A percentile compares a stretch with the other conserved stretches of the same genome.
These are phyloP conservation scores for Ceratocystis smalleyi DNA, from an alignment of 2,329 filamentous ascomycete genomes.

Conservation along the genomic window DNA sequence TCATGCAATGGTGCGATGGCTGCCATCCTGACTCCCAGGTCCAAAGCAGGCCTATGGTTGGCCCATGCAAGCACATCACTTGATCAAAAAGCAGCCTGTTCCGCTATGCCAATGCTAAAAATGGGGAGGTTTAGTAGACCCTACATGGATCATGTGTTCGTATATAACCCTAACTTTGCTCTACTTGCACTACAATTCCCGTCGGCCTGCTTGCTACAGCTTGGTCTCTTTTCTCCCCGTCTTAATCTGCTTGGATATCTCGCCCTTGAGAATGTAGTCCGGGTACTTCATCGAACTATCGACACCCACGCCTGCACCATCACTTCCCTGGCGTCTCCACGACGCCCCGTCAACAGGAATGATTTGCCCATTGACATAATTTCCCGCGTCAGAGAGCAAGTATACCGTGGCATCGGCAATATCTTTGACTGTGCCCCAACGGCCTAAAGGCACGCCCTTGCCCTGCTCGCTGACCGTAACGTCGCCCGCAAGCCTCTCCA, in stretches of 20 bases:
- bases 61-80: slow-evolving; percentile 1
- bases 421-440: slow-evolving; percentile 67
- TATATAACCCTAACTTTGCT: neutral
- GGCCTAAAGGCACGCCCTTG: slow-evolving; percentile 50
- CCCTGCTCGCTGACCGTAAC: neutral
- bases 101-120: neutral
- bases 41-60: neutral
- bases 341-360: slow-evolving; percentile 56
- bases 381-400: slow-evolving; percentile 70
- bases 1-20: neutral
- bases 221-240: slow-evolving; percentile 27
- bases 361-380: slow-evolving; percentile 70
- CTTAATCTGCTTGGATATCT: slow-evolving; percentile 25
- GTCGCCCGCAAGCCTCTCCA: slow-evolving; percentile 43
- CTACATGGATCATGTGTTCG: neutral
- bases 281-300: slow-evolving; percentile 38
- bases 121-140: neutral
- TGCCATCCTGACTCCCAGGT: neutral
- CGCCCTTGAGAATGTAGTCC: slow-evolving; percentile 29
- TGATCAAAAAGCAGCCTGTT: neutral
- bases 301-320: slow-evolving; percentile 30
- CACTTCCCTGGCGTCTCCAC: slow-evolving; percentile 36
- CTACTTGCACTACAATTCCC: neutral
- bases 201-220: slow-evolving; percentile 20
- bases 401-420: slow-evolving; percentile 88